Evolutionary conservation across 2,329 filamentous ascomycete species (phyloP).

Genomic region (Neoarthrinium moseri): DNA sequence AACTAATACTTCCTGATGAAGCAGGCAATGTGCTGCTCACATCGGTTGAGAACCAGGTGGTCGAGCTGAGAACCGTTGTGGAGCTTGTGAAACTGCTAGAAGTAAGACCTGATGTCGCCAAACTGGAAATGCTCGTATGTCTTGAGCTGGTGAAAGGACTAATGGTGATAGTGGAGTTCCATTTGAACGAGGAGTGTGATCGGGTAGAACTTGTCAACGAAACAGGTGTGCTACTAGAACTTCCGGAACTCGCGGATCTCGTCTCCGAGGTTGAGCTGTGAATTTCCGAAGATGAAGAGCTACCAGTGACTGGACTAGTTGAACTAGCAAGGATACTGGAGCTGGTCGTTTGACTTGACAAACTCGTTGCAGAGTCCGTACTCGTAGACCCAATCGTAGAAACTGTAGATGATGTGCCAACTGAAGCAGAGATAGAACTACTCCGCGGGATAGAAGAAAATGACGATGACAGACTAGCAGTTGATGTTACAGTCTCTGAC

Average conservation of each 20-base stretch:
- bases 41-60: background rate
- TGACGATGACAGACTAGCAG: no score
- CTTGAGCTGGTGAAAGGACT: background rate
- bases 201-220: no score
- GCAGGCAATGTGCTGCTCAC: background rate
- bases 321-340: background rate
- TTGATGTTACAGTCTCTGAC: no score
- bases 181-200: background rate
- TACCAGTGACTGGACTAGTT: background rate
- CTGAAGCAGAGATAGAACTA: no score
- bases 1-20: background rate
- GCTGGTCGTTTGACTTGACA: background rate
- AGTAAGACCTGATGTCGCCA: background rate
- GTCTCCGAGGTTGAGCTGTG: background rate
- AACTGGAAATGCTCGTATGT: no score
- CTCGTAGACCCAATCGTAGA: background rate
- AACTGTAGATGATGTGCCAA: background rate
- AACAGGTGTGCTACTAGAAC: no score
- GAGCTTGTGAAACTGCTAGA: background rate
- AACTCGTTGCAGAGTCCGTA: background rate
- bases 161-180: conserved; percentile 8
- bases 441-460: no score
- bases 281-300: background rate
- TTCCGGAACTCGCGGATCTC: background rate
- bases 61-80: background rate